phyloP scores from a whole-genome alignment of 139 green algal species.

The Spirogloea muscicola region DNA sequence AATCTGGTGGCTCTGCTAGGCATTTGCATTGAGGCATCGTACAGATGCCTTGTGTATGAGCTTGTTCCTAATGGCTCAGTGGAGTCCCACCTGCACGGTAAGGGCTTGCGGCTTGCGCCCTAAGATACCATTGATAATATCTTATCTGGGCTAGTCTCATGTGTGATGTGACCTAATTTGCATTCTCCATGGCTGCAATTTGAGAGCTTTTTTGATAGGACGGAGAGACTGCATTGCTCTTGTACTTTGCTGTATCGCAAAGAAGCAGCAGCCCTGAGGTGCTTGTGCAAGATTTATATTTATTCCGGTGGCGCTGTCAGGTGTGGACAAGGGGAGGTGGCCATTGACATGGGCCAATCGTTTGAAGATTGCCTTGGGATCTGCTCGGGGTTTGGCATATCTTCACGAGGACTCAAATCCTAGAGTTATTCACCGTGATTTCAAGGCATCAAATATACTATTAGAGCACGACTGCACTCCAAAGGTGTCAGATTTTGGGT shows the following conservation, averaged over 20 bases:
- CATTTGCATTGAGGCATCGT: constrained; percentile 11
- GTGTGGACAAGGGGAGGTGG: not conserved
- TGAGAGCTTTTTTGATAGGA: no score
- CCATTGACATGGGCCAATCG: constrained; percentile 5
- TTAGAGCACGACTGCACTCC: constrained; percentile 34
- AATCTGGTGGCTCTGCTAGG: constrained; percentile 43
- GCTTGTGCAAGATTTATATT: no score
- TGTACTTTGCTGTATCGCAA: no score
- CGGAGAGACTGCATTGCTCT: no score
- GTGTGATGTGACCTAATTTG: no score
- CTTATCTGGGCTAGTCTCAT: no score
- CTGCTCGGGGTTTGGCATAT: constrained; percentile 19
- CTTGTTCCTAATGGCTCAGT: constrained; percentile 24
- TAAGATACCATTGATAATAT: not conserved
- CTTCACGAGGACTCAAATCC: constrained; percentile 39
- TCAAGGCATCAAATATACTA: constrained; percentile 41
- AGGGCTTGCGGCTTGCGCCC: not conserved
- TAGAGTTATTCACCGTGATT: constrained; percentile 29
- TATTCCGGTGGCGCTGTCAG: not conserved
- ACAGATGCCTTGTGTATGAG: constrained; percentile 35
- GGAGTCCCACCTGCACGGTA: constrained; percentile 35
- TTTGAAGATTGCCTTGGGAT: constrained; percentile 28
- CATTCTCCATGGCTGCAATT: no score
- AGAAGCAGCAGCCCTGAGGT: no score
- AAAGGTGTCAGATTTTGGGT: constrained; percentile 38